A percentile compares a stretch with the other conserved stretches of the same genome.
Conservation (phyloP, 2,329 filamentous ascomycete genomes). For the Neofusicoccum parvum region DNA sequence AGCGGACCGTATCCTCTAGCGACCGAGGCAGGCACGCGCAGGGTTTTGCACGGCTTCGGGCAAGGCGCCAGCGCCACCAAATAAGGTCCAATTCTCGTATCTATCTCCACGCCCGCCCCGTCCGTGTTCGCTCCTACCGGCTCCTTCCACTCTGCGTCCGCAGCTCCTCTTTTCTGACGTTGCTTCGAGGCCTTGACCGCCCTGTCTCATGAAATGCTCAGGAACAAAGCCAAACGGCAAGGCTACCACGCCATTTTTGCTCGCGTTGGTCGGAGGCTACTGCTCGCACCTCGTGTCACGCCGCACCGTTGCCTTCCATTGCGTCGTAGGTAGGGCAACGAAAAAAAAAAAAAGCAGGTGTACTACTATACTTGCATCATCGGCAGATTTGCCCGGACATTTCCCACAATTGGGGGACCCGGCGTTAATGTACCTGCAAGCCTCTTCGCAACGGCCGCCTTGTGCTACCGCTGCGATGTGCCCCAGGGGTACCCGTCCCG, state of each 20-base stretch:
- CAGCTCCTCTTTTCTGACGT: not conserved
- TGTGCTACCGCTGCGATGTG: constrained; percentile 3
- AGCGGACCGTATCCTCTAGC: constrained; percentile 18
- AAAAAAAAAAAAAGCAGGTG: not conserved
- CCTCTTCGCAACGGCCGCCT: constrained; percentile 9
- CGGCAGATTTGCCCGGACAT: not conserved
- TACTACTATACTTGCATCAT: constrained; percentile 8
- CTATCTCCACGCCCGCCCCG: not conserved
- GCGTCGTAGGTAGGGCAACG: not conserved
- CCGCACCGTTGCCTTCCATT: not conserved
- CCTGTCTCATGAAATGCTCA: not conserved
- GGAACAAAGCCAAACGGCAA: not conserved
- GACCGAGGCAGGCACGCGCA: constrained; percentile 14
- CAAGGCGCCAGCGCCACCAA: constrained; percentile 9
- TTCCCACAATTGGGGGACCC: not conserved
- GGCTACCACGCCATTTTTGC: not conserved
- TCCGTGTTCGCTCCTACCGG: not conserved
- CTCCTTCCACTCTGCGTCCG: not conserved
- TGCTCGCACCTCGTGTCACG: constrained; percentile 1
- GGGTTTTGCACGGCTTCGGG: not conserved
- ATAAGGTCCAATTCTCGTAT: constrained; percentile 18
- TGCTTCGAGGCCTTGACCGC: not conserved
- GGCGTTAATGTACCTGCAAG: constrained; percentile 8
- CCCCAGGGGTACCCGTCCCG: not conserved
- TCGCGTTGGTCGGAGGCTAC: not conserved